These are phyloP conservation scores for Anethum foeniculum DNA, from an alignment of 140 eudicot genomes.

Conservation along the genomic window DNA sequence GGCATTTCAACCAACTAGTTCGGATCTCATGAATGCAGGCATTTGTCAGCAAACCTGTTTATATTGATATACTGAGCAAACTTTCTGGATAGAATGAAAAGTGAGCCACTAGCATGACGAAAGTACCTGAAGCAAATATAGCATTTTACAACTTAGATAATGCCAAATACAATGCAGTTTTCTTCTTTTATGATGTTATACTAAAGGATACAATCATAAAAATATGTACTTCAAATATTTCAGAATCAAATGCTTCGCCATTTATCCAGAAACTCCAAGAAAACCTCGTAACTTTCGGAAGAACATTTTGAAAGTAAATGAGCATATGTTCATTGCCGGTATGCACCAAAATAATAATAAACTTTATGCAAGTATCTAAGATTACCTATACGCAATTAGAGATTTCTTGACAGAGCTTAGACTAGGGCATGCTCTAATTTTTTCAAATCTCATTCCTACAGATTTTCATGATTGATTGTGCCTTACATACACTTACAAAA, in stretches of 20 bases:
- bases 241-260: background rate
- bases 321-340: background rate
- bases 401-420: background rate
- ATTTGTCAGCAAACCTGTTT: slow-evolving; percentile 58
- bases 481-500: background rate
- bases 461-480: background rate
- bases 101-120: slow-evolving; percentile 73
- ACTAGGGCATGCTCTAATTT: background rate
- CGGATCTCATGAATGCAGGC: background rate
- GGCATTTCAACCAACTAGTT: no score
- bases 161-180: background rate
- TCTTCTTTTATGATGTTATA: background rate
- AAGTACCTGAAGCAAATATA: slow-evolving; percentile 57
- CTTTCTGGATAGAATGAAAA: slow-evolving; percentile 55
- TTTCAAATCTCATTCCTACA: background rate
- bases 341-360: background rate
- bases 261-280: background rate
- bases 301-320: background rate
- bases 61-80: slow-evolving; percentile 68
- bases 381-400: background rate
- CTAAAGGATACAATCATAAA: background rate
- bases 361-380: background rate
- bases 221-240: background rate
- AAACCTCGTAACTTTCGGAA: background rate
- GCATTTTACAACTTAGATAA: background rate